Base-by-base conservation (phyloP, 2,329 filamentous ascomycete genomes). In the Botryosphaeria agaves region DNA sequence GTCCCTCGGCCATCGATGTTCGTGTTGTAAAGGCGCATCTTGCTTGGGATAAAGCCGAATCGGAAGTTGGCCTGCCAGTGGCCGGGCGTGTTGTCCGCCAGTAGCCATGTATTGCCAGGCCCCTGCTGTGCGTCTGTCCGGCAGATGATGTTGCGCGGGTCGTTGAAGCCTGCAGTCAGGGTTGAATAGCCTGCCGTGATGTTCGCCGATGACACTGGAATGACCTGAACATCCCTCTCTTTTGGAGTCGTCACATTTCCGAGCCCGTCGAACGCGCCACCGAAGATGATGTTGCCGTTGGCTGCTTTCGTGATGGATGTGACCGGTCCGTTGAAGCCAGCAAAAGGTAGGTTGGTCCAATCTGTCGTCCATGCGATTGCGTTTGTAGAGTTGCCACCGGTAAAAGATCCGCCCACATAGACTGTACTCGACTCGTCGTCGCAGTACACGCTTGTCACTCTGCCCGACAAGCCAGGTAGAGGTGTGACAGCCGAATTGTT, bases 311-410 rank as follows among this genome's bases (percentile, higher is more conserved):
- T 66, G 41, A 98, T 95, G 21, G 85, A 79, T 37, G 72, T 71
- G 30, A 98, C 84, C 2, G 82, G 82, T 16, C 85, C 85, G 54
- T 95, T 95, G 57, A 98, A 92, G 14, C 91, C 91, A 24, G 75
- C 73, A 58, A 98, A 98, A 2, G 87, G 78, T 33, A 98, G 58
- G 44, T 82, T 78, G 14, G 68, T 69, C 76, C 81, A 94, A 29
- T 69, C 72, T 18, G 71, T 59, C 7, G 61, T 67, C 83, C 83
- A 95, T 8, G 79, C 70, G 41, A 94, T 76, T 5, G 87, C 91
- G 51, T 98, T 95, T 16, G 77, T 82, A 5, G 84, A 89, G 47
- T 89, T 82, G 21, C 61, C 67, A 25, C 73, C 75, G 33, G 69
- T 73, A 49, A 98, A 94, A 36, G 72, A 76, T 17, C 89, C 89